Percentiles rank a stretch among this genome's conserved stretches.
These are phyloP conservation scores for Aphanomyces astaci DNA, from an alignment of 352 stramenopile species.

Conservation along the genomic window DNA sequence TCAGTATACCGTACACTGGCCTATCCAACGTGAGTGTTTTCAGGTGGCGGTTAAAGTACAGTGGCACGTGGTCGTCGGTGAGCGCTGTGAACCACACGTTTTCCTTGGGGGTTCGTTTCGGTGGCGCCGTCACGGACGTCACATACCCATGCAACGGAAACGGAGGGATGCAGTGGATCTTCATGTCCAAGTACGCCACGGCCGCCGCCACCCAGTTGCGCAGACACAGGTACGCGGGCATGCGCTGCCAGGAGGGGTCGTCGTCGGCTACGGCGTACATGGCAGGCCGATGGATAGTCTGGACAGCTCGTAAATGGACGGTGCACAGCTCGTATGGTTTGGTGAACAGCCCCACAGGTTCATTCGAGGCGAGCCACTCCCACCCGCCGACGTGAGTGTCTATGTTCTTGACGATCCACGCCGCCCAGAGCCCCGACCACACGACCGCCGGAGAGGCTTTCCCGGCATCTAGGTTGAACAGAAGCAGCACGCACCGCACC, in stretches of 20 bases:
- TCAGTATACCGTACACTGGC: constrained; percentile 25
- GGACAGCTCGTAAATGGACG: constrained; percentile 34
- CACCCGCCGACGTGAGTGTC: constrained; percentile 51
- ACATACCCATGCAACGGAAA: constrained; percentile 40
- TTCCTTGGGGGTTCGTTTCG: constrained; percentile 38
- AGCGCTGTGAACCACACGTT: constrained; percentile 59
- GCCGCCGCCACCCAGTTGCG: constrained; percentile 43
- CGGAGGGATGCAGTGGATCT: constrained; percentile 37
- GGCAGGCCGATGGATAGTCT: constrained; percentile 27
- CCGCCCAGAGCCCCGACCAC: constrained; percentile 44
- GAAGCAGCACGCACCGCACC: constrained; percentile 43
- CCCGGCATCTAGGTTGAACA: constrained; percentile 38
- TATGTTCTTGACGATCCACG: constrained; percentile 76
- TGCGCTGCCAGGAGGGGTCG: constrained; percentile 46
- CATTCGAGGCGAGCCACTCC: constrained; percentile 56
- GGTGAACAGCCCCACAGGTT: constrained; percentile 57
- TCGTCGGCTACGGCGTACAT: constrained; percentile 21
- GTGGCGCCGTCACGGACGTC: constrained; percentile 37
- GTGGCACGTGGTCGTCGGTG: constrained; percentile 37
- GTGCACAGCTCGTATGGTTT: constrained; percentile 53
- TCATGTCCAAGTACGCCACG: constrained; percentile 48
- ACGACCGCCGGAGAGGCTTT: constrained; percentile 21
- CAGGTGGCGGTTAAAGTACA: constrained; percentile 57
- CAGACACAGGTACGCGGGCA: constrained; percentile 45
- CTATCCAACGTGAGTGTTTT: constrained; percentile 37